Evolutionary conservation across 805 yeast species (phyloP), one percentile per base, ranked within the genome.

Genomic region (Zygosaccharomyces bisporus): DNA sequence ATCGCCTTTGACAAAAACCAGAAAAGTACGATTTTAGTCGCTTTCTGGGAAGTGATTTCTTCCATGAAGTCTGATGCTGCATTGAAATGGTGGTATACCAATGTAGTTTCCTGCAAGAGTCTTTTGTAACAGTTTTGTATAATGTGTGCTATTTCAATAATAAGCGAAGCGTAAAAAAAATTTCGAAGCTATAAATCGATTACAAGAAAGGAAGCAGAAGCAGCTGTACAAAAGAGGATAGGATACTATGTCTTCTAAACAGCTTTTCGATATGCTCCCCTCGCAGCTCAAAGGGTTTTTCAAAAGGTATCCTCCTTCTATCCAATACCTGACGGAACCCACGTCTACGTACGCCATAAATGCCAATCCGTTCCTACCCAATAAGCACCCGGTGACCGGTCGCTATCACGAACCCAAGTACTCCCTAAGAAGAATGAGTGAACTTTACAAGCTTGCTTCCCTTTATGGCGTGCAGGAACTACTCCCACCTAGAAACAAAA

Each of bases 361-460:
- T 48, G 85, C 89, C 54, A 90, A 90, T 66, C 97, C 97, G 42
- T 90, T 90, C 64, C 65, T 87, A 44, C 83, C 95, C 18, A 89
- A 87, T 64, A 83, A 76, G 58, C 89, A 89, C 63, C 88, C 95
- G 16, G 77, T 83, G 17, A 87, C 95, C 17, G 78, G 83, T n/a
- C 73, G 69, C 54, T 79, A 81, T 69, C 95, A 86, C 56, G 79
- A 80, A 47, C 86, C 97, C 19, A 74, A 79, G 53, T 86, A 78
- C 66, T 86, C 95, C 6, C 70, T 82, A 58, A 78, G 96, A 68
- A 78, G 91, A 57, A 89, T 86, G 58, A 79, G 90, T 14, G 95
- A 83, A 51, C 69, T 90, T 43, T 88, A 76, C 73, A 90, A 90
- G 67, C 67, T 84, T 58, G 96, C 96, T 1, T 74, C 78, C 60